Evolutionary conservation across 495 filamentous ascomycete genomes (phyloP).

Genomic region (Annulohypoxylon nitens): DNA sequence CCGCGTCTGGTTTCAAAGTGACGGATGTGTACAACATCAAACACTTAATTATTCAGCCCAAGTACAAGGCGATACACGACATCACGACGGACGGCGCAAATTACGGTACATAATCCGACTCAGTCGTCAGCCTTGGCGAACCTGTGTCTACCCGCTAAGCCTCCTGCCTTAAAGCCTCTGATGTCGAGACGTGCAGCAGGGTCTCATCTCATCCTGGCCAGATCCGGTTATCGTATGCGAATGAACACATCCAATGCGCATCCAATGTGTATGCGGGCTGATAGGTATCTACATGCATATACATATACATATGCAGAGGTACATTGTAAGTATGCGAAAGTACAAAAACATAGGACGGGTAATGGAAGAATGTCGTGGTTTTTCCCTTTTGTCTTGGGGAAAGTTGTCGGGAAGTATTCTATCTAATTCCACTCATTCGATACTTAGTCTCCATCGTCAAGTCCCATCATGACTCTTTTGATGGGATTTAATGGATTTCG

Average conservation of each 20-base stretch:
- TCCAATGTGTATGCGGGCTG: background rate
- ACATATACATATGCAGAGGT: no score
- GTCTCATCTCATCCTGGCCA: constrained; percentile 23
- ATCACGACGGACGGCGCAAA: background rate
- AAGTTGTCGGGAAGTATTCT: constrained; percentile 7
- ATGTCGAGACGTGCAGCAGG: constrained; percentile 10
- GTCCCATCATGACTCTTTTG: constrained; percentile 47
- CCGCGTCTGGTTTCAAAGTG: background rate
- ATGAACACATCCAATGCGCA: background rate
- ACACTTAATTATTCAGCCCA: background rate
- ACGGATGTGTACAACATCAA: background rate
- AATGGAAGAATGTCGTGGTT: constrained; percentile 22
- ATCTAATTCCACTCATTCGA: constrained; percentile 8
- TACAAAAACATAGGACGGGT: constrained; percentile 10
- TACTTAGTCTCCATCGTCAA: constrained; percentile 2
- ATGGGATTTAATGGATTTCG: background rate
- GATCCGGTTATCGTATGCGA: constrained; percentile 22
- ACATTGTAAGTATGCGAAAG: background rate
- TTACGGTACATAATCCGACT: constrained; percentile 28
- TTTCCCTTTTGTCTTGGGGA: constrained; percentile 21
- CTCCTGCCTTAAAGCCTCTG: background rate
- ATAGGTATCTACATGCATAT: background rate
- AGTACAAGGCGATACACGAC: background rate
- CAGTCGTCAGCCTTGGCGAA: constrained; percentile 28
- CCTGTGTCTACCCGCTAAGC: constrained; percentile 3